Percentiles rank a stretch among this genome's conserved stretches.
phyloP scores from a whole-genome alignment of 192 early-diverging fungal genomes.

The Thamnidium elegans region DNA sequence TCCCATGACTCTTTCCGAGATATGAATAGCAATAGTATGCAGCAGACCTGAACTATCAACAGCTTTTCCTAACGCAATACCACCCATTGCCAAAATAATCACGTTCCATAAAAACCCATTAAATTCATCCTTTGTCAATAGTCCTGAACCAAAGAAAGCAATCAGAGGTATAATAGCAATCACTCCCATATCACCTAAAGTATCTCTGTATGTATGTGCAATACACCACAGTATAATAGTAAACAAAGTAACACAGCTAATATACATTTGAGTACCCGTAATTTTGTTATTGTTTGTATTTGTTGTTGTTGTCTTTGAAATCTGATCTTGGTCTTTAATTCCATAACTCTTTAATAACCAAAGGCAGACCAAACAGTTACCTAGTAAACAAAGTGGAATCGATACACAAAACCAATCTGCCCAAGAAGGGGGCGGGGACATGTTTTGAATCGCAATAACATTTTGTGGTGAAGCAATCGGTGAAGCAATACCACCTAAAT shows the following conservation, averaged over 20 bases:
- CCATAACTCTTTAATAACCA: conserved; percentile 75
- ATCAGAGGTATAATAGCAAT: conserved; percentile 91
- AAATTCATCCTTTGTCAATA: conserved; percentile 94
- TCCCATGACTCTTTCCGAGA: conserved; percentile 61
- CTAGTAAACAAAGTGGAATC: conserved; percentile 78
- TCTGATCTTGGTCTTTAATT: conserved; percentile 59
- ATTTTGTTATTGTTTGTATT: conserved; percentile 43
- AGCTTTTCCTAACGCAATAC: conserved; percentile 88
- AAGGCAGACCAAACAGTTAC: conserved; percentile 80
- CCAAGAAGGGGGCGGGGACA: conserved; percentile 90
- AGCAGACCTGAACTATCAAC: conserved; percentile 87
- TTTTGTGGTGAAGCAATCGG: conserved; percentile 97
- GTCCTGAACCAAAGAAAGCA: conserved; percentile 84
- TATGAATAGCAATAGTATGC: conserved; percentile 65
- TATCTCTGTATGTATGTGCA: conserved; percentile 64
- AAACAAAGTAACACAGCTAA: conserved; percentile 61
- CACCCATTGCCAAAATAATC: conserved; percentile 90
- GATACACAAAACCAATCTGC: conserved; percentile 86
- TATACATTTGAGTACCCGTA: conserved; percentile 65
- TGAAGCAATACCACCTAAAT: conserved; percentile 95
- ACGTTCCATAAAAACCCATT: conserved; percentile 95
- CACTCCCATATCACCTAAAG: conserved; percentile 94
- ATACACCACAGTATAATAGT: conserved; percentile 92
- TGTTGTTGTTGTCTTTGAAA: conserved; percentile 56
- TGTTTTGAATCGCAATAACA: conserved; percentile 90